A percentile compares a stretch with the other conserved stretches of the same genome.
Evolutionary conservation across 495 filamentous ascomycete species (phyloP).

Genomic region (Neurospora tetrasperma): DNA sequence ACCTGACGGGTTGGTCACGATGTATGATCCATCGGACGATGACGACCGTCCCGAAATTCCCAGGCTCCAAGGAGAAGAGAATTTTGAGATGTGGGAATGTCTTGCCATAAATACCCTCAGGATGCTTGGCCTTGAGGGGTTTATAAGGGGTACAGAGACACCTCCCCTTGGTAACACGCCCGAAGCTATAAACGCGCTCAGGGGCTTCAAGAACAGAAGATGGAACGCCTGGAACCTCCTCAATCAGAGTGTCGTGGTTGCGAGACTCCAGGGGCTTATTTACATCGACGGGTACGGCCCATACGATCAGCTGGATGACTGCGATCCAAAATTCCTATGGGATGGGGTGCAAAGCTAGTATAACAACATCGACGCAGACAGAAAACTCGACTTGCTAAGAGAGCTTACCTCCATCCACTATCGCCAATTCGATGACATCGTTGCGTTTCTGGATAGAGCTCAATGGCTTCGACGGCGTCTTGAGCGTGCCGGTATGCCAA

Average conservation of each 20-base stretch:
- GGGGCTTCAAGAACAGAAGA: not conserved
- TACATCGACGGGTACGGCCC: not conserved
- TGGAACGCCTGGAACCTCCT: accelerated
- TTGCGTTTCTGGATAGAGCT: not conserved
- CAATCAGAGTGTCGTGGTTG: not conserved
- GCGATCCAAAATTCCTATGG: not conserved
- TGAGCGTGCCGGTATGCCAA: not conserved
- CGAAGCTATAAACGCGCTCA: not conserved
- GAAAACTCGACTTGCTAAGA: not conserved
- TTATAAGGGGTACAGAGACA: not conserved
- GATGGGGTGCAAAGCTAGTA: not conserved
- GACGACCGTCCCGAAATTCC: not conserved
- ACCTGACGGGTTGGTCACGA: not conserved
- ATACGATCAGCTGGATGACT: not conserved
- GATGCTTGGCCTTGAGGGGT: not conserved
- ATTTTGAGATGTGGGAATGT: not conserved
- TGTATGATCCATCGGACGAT: not conserved
- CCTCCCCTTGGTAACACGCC: not conserved
- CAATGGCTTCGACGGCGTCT: not conserved
- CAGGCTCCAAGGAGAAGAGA: not conserved
- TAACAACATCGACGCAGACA: accelerated
- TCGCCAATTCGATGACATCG: not conserved
- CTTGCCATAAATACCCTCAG: not conserved
- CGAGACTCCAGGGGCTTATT: accelerated
- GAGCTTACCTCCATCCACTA: not conserved